A percentile compares a stretch with the other conserved stretches of the same genome.
These are phyloP conservation scores for Aquilaria sinensis DNA, from an alignment of 345 rosid species.

Conservation along the genomic window DNA sequence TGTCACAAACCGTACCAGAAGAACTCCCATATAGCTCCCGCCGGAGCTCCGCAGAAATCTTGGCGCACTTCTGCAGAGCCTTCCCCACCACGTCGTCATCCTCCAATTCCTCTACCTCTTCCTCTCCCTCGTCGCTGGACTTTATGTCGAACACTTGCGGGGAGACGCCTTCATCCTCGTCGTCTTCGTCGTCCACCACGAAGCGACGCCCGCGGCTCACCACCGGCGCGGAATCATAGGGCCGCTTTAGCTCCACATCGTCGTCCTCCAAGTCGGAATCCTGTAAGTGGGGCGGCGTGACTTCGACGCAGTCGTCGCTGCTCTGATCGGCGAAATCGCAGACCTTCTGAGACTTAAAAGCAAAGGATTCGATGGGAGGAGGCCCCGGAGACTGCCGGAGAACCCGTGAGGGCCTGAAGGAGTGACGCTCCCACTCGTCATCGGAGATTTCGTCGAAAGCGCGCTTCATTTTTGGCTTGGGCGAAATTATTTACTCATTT, in stretches of 20 bases:
- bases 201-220: conserved; percentile 62
- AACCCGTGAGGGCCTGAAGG: conserved; percentile 77
- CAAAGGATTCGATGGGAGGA: conserved; percentile 80
- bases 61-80: conserved; percentile 83
- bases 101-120: conserved; percentile 16
- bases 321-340: conserved; percentile 14
- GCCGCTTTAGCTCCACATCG: conserved; percentile 24
- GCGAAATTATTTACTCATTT: background rate
- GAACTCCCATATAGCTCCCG: conserved; percentile 70
- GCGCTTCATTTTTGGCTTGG: conserved; percentile 43
- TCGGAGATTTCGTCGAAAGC: conserved; percentile 81
- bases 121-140: conserved; percentile 43
- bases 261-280: conserved; percentile 29
- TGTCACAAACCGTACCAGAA: conserved; percentile 51
- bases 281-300: conserved; percentile 20
- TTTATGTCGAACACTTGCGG: conserved; percentile 38
- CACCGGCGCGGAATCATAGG: conserved; percentile 39
- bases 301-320: conserved; percentile 44
- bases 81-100: conserved; percentile 82
- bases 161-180: conserved; percentile 28
- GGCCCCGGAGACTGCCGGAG: conserved; percentile 40
- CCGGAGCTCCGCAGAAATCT: conserved; percentile 69
- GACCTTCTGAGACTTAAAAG: conserved; percentile 28
- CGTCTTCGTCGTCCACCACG: conserved; percentile 67
- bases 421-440: conserved; percentile 76